phyloP scores from a whole-genome alignment of 306 rosid species.

The Dicorynia guianensis region DNA sequence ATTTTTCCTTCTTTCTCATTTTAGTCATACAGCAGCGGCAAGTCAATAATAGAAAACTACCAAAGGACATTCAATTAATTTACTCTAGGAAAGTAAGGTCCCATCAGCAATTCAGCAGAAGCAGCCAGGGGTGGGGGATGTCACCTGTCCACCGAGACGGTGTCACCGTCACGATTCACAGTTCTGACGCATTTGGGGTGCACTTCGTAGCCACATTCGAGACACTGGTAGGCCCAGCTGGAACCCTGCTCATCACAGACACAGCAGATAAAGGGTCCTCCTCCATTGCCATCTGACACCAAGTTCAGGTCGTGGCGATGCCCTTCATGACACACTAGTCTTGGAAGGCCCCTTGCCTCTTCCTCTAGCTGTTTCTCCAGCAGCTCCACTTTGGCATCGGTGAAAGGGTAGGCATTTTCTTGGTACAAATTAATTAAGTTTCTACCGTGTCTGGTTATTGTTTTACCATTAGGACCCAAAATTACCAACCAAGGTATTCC shows the following conservation, averaged over 20 bases:
- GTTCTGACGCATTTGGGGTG: slow-evolving; percentile 72
- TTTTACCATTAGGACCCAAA: slow-evolving; percentile 86
- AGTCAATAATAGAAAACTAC: not conserved
- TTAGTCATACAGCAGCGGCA: no score
- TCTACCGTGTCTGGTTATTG: slow-evolving; percentile 80
- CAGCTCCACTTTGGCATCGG: slow-evolving; percentile 58
- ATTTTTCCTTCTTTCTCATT: no score
- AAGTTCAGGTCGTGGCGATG: slow-evolving; percentile 76
- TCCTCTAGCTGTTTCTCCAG: slow-evolving; percentile 75
- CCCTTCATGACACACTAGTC: slow-evolving; percentile 61
- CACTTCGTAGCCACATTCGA: slow-evolving; percentile 89
- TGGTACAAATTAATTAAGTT: slow-evolving; percentile 73
- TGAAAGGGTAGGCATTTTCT: slow-evolving; percentile 88
- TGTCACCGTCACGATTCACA: not conserved
- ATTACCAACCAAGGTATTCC: slow-evolving; percentile 78
- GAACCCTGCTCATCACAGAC: slow-evolving; percentile 88
- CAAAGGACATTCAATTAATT: slow-evolving; percentile 8
- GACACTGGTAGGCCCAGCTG: slow-evolving; percentile 95
- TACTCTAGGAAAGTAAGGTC: not conserved
- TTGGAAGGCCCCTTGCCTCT: slow-evolving; percentile 76
- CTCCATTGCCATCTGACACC: slow-evolving; percentile 85
- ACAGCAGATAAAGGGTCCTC: slow-evolving; percentile 94
- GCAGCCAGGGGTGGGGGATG: not conserved
- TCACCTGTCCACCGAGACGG: slow-evolving; percentile 7
- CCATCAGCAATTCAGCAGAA: not conserved